Evolutionary conservation across 495 filamentous ascomycete genomes (phyloP).

Genomic region (Penicillium angulare): DNA sequence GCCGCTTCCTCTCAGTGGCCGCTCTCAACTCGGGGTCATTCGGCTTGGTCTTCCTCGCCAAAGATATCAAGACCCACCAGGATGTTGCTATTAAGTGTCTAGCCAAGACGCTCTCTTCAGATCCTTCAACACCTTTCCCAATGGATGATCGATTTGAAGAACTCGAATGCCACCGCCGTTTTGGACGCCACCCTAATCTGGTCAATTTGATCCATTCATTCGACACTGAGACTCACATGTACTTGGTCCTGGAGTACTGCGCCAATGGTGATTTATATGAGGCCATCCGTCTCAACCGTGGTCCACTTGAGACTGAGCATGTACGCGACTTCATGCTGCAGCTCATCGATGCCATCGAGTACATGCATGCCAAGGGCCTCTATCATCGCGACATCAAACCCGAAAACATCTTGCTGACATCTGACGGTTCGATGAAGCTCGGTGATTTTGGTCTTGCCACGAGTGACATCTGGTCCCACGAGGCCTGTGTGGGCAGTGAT

Average conservation of each 20-base stretch:
- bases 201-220: slow-evolving; percentile 91
- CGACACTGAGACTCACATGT: slow-evolving; percentile 85
- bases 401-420: slow-evolving; percentile 94
- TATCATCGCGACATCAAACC: slow-evolving; percentile 99
- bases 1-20: slow-evolving; percentile 85
- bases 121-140: slow-evolving; percentile 53
- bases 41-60: slow-evolving; percentile 94
- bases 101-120: slow-evolving; percentile 66
- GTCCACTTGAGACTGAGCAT: slow-evolving; percentile 91
- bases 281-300: slow-evolving; percentile 83
- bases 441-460: slow-evolving; percentile 95
- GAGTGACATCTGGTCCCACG: slow-evolving; percentile 78
- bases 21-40: slow-evolving; percentile 98
- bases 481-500: slow-evolving; percentile 91
- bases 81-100: slow-evolving; percentile 93
- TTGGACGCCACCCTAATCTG: slow-evolving; percentile 82
- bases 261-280: slow-evolving; percentile 96
- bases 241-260: slow-evolving; percentile 94
- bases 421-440: slow-evolving; percentile 87
- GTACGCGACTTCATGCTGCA: slow-evolving; percentile 97
- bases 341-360: slow-evolving; percentile 83
- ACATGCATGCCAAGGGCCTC: slow-evolving; percentile 85
- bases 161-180: slow-evolving; percentile 72
- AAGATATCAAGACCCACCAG: slow-evolving; percentile 68
- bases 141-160: slow-evolving; percentile 87